phyloP scores from a whole-genome alignment of 106 monocot species.

The Phalaenopsis aphrodite region DNA sequence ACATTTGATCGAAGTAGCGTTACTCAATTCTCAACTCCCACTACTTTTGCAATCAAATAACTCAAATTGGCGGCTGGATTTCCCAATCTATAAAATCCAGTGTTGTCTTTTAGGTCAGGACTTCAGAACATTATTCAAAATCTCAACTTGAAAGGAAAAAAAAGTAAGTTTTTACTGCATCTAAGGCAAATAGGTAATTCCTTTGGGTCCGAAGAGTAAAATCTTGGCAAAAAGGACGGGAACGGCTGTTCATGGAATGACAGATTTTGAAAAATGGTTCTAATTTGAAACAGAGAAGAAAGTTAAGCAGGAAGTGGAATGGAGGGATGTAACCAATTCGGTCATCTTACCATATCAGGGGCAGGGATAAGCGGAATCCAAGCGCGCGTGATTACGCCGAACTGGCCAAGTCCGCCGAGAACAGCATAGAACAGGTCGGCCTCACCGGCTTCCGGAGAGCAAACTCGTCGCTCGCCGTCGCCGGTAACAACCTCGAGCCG shows the following conservation, averaged over 20 bases:
- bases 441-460: conserved; percentile 20
- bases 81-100: no score
- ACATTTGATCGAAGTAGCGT: no score
- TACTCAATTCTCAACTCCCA: no score
- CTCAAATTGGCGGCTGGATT: no score
- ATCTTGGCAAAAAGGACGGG: not conserved
- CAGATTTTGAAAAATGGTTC: not conserved
- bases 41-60: no score
- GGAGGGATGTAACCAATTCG: not conserved
- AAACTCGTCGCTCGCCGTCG: conserved; percentile 46
- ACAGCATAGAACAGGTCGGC: conserved; percentile 38
- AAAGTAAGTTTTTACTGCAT: no score
- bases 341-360: conserved; percentile 38
- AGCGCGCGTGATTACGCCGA: conserved; percentile 83
- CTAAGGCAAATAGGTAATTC: no score
- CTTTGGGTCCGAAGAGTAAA: not conserved
- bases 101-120: no score
- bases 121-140: no score
- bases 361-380: conserved; percentile 54
- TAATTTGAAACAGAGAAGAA: no score
- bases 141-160: no score
- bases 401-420: conserved; percentile 90
- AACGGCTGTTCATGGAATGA: not conserved
- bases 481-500: conserved; percentile 81
- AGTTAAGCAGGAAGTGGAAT: no score